These are phyloP conservation scores for Cinchona pubescens DNA, from an alignment of 257 asterid species.

Conservation along the genomic window DNA sequence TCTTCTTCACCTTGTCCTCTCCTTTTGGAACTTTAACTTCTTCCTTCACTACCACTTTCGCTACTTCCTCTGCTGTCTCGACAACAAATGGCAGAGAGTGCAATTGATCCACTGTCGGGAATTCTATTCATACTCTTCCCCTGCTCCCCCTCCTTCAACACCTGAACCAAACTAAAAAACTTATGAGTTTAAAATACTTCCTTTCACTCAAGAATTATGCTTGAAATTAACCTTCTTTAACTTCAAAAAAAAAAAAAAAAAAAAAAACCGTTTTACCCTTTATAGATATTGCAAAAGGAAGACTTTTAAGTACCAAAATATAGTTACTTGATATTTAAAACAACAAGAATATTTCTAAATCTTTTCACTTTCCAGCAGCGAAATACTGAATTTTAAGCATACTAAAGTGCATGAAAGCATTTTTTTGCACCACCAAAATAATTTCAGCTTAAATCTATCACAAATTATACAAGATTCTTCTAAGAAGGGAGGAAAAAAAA, in stretches of 20 bases:
- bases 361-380: no score
- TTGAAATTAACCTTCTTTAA: not conserved
- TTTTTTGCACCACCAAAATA: not conserved
- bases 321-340: not conserved
- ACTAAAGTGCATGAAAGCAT: not conserved
- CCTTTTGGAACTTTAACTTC: slow-evolving; percentile 44
- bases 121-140: slow-evolving; percentile 53
- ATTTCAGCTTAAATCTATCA: not conserved
- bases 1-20: slow-evolving; percentile 42
- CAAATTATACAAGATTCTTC: not conserved
- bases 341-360: not conserved
- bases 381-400: not conserved
- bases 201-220: not conserved
- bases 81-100: slow-evolving; percentile 50
- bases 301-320: not conserved
- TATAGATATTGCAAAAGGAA: not conserved
- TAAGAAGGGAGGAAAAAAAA: no score
- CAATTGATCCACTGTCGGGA: slow-evolving; percentile 51
- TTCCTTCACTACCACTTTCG: slow-evolving; percentile 62
- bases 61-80: slow-evolving; percentile 42
- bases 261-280: no score
- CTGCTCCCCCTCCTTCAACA: slow-evolving; percentile 66
- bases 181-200: not conserved
- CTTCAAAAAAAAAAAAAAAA: not conserved
- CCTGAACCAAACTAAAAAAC: slow-evolving; percentile 26